Percentiles rank a stretch among this genome's conserved stretches.
These are phyloP conservation scores for Backusella tarrabulga DNA, from an alignment of 192 early-diverging fungal genomes.

Conservation along the genomic window DNA sequence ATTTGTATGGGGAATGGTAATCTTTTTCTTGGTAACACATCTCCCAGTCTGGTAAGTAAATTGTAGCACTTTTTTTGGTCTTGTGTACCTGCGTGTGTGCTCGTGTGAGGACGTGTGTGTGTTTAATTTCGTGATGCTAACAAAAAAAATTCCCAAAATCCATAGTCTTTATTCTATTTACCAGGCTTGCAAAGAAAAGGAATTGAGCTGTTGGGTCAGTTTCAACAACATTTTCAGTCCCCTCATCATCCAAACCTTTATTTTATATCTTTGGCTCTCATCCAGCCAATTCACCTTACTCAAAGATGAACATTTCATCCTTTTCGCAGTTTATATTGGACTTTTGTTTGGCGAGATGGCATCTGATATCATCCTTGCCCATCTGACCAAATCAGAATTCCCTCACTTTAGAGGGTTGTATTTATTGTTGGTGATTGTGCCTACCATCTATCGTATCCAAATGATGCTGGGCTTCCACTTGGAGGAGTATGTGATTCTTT, in stretches of 20 bases:
- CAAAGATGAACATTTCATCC: slow-evolving; percentile 62
- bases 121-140: neutral
- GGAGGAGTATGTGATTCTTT: slow-evolving; percentile 64
- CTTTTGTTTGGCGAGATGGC: slow-evolving; percentile 86
- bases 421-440: slow-evolving; percentile 57
- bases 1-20: slow-evolving; percentile 34
- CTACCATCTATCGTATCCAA: slow-evolving; percentile 22
- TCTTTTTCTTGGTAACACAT: slow-evolving; percentile 51
- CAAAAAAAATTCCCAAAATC: slow-evolving; percentile 16
- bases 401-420: slow-evolving; percentile 77
- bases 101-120: neutral
- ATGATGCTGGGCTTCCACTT: slow-evolving; percentile 45
- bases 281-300: slow-evolving; percentile 67
- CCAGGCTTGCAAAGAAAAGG: slow-evolving; percentile 46
- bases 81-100: neutral
- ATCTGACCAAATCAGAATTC: slow-evolving; percentile 81
- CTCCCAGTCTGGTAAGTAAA: slow-evolving; percentile 52
- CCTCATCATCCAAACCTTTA: slow-evolving; percentile 53
- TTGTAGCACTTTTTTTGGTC: neutral
- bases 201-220: slow-evolving; percentile 48
- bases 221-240: slow-evolving; percentile 58
- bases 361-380: slow-evolving; percentile 88
- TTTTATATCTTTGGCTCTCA: slow-evolving; percentile 67
- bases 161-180: slow-evolving; percentile 46
- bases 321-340: slow-evolving; percentile 70